These are phyloP conservation scores for Kuraishia cidri DNA, from an alignment of 805 yeast genomes.

Conservation along the genomic window DNA sequence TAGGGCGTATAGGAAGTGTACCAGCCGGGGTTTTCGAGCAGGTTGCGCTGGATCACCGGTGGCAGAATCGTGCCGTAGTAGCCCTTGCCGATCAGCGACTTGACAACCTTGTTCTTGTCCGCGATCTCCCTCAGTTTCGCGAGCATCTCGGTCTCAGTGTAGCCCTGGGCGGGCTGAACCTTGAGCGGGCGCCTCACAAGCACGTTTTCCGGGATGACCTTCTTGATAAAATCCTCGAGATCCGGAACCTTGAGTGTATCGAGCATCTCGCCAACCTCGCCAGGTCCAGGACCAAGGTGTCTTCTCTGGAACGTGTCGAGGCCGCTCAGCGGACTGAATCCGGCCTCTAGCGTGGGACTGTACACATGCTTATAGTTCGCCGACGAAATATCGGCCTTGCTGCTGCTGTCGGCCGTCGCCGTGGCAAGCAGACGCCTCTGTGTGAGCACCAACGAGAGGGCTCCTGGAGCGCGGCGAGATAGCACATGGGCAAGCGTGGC, in stretches of 20 bases:
- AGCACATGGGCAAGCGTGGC: conserved; percentile 1
- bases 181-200: conserved; percentile 58
- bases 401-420: conserved; percentile 9
- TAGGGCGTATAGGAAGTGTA: conserved; percentile 98
- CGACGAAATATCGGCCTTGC: conserved; percentile 51
- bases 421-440: conserved; percentile 8
- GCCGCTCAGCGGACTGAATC: conserved; percentile 9
- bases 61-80: conserved; percentile 88
- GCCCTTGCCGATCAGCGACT: conserved; percentile 87
- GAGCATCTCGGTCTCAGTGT: conserved; percentile 74
- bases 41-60: conserved; percentile 85
- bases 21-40: conserved; percentile 95
- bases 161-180: conserved; percentile 66
- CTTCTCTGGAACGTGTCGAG: conserved; percentile 85
- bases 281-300: conserved; percentile 77
- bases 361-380: conserved; percentile 37
- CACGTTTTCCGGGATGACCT: conserved; percentile 73
- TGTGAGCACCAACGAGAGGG: too few relatives aligned
- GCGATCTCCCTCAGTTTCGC: conserved; percentile 63
- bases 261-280: conserved; percentile 61
- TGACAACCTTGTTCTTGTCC: conserved; percentile 59
- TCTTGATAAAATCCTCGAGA: conserved; percentile 58
- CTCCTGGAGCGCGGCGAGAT: too few relatives aligned
- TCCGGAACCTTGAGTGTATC: conserved; percentile 52
- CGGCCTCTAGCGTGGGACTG: conserved; percentile 22